A percentile compares a stretch with the other conserved stretches of the same genome.
Evolutionary conservation across 441 rosid species (phyloP).

Genomic region (Codiaeum variegatum): DNA sequence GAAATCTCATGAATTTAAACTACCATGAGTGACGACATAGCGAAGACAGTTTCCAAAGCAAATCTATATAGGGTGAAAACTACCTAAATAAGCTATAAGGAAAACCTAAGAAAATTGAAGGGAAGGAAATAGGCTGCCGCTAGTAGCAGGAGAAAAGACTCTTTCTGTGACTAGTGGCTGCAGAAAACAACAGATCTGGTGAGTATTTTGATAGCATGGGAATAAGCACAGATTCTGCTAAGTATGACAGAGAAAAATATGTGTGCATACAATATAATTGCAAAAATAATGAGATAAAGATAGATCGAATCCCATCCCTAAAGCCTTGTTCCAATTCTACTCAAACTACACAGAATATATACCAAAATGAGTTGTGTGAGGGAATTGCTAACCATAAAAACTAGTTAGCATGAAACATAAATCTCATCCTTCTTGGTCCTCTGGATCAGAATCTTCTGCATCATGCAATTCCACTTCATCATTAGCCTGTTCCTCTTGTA

Average conservation of each 20-base stretch:
- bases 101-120: no score
- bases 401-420: not conserved
- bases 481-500: not conserved
- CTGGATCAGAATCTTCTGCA: not conserved
- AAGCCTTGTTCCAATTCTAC: not conserved
- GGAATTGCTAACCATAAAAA: constrained; percentile 1
- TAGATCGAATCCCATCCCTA: not conserved
- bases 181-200: no score
- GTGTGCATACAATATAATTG: not conserved
- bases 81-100: no score
- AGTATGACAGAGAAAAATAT: not conserved
- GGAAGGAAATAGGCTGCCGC: no score
- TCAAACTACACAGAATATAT: not conserved
- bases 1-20: no score
- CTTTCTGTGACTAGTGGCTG: no score
- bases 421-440: not conserved
- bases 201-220: no score
- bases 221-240: no score
- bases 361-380: not conserved
- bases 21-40: no score
- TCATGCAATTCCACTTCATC: not conserved
- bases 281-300: not conserved
- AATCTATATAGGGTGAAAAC: no score
- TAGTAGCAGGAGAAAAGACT: no score
- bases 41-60: no score